These are phyloP conservation scores for Globisporangium solare DNA, from an alignment of 352 stramenopile species.

Conservation along the genomic window DNA sequence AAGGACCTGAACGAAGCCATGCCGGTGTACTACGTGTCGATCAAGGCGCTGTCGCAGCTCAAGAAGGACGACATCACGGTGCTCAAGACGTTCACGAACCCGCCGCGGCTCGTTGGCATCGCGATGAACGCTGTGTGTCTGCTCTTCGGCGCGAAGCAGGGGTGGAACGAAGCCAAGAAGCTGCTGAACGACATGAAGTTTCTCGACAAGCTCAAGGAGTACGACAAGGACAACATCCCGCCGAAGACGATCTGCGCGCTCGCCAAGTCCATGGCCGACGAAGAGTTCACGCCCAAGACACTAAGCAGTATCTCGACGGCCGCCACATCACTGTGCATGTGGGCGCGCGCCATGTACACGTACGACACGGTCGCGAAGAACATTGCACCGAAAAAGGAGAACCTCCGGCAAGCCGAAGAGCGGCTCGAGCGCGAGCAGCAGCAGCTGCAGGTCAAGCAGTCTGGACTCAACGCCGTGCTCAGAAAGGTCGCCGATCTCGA, in stretches of 20 bases:
- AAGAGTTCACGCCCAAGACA: conserved; percentile 91
- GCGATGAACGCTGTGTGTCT: conserved; percentile 92
- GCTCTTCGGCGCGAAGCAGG: conserved; percentile 83
- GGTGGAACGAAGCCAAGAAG: conserved; percentile 91
- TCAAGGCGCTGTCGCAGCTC: conserved; percentile 87
- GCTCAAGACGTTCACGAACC: conserved; percentile 91
- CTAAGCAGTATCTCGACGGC: conserved; percentile 86
- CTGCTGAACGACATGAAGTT: conserved; percentile 92
- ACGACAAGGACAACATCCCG: conserved; percentile 87
- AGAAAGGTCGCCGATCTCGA: conserved; percentile 88
- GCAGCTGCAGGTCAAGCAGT: conserved; percentile 86
- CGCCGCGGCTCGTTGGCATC: conserved; percentile 82
- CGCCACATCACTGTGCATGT: conserved; percentile 93
- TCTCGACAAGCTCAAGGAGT: conserved; percentile 84
- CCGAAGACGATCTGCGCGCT: conserved; percentile 87
- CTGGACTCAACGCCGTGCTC: conserved; percentile 70
- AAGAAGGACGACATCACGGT: conserved; percentile 93
- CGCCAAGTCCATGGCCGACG: conserved; percentile 85
- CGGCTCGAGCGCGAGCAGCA: conserved; percentile 82
- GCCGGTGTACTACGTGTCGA: conserved; percentile 89
- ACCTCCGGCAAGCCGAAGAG: conserved; percentile 84
- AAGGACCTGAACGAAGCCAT: conserved; percentile 91
- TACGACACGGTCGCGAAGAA: conserved; percentile 93
- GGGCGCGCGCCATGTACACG: conserved; percentile 91
- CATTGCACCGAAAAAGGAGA: conserved; percentile 92